phyloP scores from a whole-genome alignment of 225 moss, liverwort and hornwort genomes.

The Pseudisothecium myosuroides region DNA sequence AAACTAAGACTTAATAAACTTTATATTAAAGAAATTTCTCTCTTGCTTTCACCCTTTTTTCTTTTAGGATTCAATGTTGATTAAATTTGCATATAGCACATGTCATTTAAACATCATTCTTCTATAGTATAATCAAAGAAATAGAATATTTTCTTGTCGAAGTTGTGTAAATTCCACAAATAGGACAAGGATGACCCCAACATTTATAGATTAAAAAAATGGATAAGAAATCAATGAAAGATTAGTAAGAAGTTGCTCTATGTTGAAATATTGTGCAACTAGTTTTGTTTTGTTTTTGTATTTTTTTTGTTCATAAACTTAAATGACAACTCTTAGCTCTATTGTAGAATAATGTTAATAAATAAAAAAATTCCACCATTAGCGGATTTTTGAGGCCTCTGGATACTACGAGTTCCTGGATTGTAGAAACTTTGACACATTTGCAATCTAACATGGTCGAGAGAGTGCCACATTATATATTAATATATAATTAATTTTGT shows the following conservation, averaged over 20 bases:
- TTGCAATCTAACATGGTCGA: too few species aligned
- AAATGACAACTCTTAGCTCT: not conserved
- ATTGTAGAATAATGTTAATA: too few species aligned
- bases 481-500: too few species aligned
- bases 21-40: not conserved
- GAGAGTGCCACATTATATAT: too few species aligned
- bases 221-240: not conserved
- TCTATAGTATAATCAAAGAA: not conserved
- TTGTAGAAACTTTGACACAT: too few species aligned
- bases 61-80: not conserved
- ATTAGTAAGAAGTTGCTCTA: not conserved
- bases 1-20: not conserved
- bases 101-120: too few species aligned
- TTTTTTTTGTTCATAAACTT: not conserved
- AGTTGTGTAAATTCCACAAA: not conserved
- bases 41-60: not conserved
- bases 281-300: too few species aligned
- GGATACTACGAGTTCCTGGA: too few species aligned
- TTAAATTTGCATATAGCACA: not conserved
- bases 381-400: too few species aligned
- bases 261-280: not conserved
- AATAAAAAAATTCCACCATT: not conserved
- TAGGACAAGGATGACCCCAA: not conserved
- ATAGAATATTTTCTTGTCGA: not conserved
- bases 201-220: not conserved